A percentile compares a stretch with the other conserved stretches of the same genome.
These are phyloP conservation scores for Fusarium torreyae DNA, from an alignment of 2,329 filamentous ascomycete species.

Conservation along the genomic window DNA sequence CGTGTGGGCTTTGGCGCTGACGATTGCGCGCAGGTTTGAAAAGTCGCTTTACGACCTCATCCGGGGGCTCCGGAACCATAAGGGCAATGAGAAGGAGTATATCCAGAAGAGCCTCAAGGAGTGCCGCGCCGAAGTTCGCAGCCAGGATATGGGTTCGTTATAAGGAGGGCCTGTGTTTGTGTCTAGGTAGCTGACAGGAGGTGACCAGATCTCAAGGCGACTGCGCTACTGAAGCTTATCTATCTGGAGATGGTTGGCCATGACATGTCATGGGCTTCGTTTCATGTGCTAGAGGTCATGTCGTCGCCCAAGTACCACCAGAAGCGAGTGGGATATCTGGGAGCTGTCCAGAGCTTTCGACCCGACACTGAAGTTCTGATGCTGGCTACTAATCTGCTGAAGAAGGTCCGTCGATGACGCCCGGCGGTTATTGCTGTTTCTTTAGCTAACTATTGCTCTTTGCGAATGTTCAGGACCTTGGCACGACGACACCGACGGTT, in stretches of 20 bases:
- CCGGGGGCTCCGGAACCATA: slow-evolving; percentile 93
- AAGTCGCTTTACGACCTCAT: slow-evolving; percentile 99
- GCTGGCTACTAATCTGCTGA: slow-evolving; percentile 95
- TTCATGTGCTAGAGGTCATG: slow-evolving; percentile 99
- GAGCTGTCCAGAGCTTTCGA: slow-evolving; percentile 95
- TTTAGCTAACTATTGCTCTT: slow-evolving; percentile 3
- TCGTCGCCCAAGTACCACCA: slow-evolving; percentile 94
- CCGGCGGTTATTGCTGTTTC: neutral
- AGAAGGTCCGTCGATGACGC: slow-evolving; percentile 74
- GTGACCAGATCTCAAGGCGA: slow-evolving; percentile 88
- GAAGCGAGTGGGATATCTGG: slow-evolving; percentile 95
- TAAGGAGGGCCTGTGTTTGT: neutral
- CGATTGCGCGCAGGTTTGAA: slow-evolving; percentile 83
- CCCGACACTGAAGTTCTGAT: slow-evolving; percentile 97
- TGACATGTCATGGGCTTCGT: slow-evolving; percentile 99
- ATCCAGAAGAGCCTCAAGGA: slow-evolving; percentile 94
- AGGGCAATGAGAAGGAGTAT: slow-evolving; percentile 94
- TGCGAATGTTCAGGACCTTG: slow-evolving; percentile 71
- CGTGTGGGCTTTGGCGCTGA: slow-evolving; percentile 33
- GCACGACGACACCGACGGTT: slow-evolving; percentile 78
- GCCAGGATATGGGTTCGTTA: slow-evolving; percentile 88
- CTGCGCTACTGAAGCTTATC: slow-evolving; percentile 92
- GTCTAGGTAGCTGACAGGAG: slow-evolving; percentile 25
- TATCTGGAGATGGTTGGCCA: slow-evolving; percentile 99
- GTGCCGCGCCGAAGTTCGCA: slow-evolving; percentile 93